phyloP scores from a whole-genome alignment of 495 filamentous ascomycete species.

The Penicillium egyptiacum region DNA sequence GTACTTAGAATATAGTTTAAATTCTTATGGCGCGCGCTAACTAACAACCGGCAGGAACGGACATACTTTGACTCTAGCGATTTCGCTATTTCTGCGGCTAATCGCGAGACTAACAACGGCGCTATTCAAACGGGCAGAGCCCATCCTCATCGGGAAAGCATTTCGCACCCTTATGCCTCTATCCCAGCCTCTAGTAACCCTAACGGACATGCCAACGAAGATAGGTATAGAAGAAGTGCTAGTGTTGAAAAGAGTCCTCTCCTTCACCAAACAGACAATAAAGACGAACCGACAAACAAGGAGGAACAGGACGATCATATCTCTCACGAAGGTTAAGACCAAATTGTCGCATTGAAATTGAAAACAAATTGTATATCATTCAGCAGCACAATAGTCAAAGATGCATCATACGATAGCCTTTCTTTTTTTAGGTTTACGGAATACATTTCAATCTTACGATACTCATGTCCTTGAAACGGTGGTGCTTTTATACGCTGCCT shows the following conservation, averaged over 20 bases:
- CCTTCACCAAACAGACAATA: slow-evolving; percentile 9
- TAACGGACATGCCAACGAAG: slow-evolving; percentile 25
- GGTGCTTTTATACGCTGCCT: too few species aligned
- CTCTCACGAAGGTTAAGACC: slow-evolving; percentile 4
- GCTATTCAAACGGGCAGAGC: slow-evolving; percentile 27
- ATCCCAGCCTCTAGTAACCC: slow-evolving; percentile 31
- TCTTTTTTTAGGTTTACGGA: background rate
- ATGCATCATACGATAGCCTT: background rate
- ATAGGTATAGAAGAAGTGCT: slow-evolving; percentile 17
- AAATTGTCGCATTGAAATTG: slow-evolving; percentile 4
- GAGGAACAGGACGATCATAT: slow-evolving; percentile 5
- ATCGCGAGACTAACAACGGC: slow-evolving; percentile 27
- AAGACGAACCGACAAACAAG: slow-evolving; percentile 9
- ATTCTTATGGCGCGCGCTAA: slow-evolving; percentile 4
- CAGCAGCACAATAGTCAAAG: background rate
- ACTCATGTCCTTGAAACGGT: background rate
- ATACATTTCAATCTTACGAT: background rate
- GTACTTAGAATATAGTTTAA: slow-evolving; percentile 11
- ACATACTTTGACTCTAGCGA: slow-evolving; percentile 39
- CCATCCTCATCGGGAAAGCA: slow-evolving; percentile 30
- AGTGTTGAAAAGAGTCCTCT: slow-evolving; percentile 18
- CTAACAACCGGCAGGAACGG: slow-evolving; percentile 25
- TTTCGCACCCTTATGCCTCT: slow-evolving; percentile 35
- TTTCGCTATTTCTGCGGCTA: slow-evolving; percentile 30
- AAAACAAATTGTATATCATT: background rate